Evolutionary conservation across 2,329 filamentous ascomycete genomes (phyloP), one percentile per base, ranked within the genome.

Genomic region (Fusarium dlaminii): DNA sequence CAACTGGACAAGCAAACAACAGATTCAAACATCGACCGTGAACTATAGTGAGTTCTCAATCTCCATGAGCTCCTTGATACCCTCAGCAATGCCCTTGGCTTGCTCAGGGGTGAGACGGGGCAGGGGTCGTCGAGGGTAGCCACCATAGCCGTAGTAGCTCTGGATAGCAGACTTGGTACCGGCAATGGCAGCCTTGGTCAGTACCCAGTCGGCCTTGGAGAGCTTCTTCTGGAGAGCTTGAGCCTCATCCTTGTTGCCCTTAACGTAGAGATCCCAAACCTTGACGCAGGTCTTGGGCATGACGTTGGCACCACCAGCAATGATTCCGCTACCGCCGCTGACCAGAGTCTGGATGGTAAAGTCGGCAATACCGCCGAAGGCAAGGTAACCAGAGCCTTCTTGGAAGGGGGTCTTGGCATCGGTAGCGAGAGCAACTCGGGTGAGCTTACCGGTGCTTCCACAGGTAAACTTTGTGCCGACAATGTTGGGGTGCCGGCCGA

Each of bases 391-490:
- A 27, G 87, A 89, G 39, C 89, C 90, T 70, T 88, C 84, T 13
- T 83, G 80, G 68, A 81, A 84, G 17, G 92, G 90, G 0, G 92
- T 94, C 82, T 91, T 90, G 65, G 94, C 93, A 77, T 93, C 85
- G 54, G 92, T 90, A 51, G 90, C 93, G 20, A 88, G 83, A 12
- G 94, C 94, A 9, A 97, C 93, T 37, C 94, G 91, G 18, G 94
- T 96, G 74, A 97, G 88, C 85, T 97, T 97, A 73, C 94, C 94
- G 2, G 94, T 96, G 86, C 94, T 96, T 74, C 93, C 94, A 81
- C 94, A 97, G 45, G 94, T 97, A 87, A 97, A 97, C 83, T 97
- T 97, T 63, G 94, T 95, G 72, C 94, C 94, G 72, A 95, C 86
- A 79, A 97, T 94, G 84, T 97, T 97, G 74, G 91, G 90, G 84